Evolutionary conservation across 1,284 basidiomycete species (phyloP).

Genomic region (Cutaneotrichosporon sp.): DNA sequence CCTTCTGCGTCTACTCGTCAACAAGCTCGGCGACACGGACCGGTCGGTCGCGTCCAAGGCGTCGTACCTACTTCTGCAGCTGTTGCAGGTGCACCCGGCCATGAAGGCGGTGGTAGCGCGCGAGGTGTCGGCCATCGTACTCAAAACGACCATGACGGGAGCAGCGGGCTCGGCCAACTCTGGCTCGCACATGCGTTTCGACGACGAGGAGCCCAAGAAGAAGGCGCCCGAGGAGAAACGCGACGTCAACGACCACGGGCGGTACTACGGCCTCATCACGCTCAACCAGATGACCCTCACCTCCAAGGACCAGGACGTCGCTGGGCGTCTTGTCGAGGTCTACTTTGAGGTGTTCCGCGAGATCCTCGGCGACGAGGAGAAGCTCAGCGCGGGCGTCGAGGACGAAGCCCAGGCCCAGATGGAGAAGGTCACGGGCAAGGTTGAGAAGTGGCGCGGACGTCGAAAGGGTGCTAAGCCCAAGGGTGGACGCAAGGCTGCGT

Average conservation of each 20-base stretch:
- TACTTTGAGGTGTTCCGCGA: conserved; percentile 96
- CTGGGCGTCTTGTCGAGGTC: conserved; percentile 76
- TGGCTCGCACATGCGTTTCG: conserved; percentile 46
- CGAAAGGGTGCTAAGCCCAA: conserved; percentile 45
- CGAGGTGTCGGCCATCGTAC: conserved; percentile 75
- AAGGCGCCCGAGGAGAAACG: conserved; percentile 34
- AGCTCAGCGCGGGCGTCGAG: conserved; percentile 39
- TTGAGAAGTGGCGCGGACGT: conserved; percentile 46
- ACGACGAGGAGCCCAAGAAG: conserved; percentile 42
- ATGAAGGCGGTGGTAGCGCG: conserved; percentile 91
- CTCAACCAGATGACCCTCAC: conserved; percentile 89
- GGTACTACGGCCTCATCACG: conserved; percentile 88
- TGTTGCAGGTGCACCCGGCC: conserved; percentile 83
- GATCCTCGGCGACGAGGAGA: conserved; percentile 59
- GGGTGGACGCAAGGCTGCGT: conserved; percentile 37
- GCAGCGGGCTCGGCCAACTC: conserved; percentile 46
- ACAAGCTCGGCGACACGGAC: conserved; percentile 92
- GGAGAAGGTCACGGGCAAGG: conserved; percentile 48
- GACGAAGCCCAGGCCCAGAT: conserved; percentile 41
- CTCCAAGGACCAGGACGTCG: conserved; percentile 66
- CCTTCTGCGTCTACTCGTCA: conserved; percentile 81
- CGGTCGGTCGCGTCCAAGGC: conserved; percentile 82
- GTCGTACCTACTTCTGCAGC: conserved; percentile 80
- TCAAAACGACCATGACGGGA: conserved; percentile 56
- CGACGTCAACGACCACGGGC: conserved; percentile 60